Base-by-base conservation (phyloP, 78 protist species). In the Tieghemostelium lacteum region DNA sequence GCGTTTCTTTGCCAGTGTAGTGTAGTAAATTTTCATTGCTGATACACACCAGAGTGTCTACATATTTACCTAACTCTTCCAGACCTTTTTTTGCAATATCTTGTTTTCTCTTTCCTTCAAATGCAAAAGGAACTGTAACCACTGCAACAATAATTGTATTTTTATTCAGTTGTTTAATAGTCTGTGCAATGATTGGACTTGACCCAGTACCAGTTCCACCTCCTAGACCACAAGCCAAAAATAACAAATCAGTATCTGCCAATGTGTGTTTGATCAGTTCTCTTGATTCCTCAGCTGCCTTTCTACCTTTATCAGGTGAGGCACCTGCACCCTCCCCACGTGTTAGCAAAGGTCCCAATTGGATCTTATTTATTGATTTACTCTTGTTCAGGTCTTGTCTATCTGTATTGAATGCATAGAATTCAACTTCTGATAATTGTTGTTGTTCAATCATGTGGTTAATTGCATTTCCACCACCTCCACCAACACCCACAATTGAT, bases 181-280 rank as follows among this genome's bases (percentile, higher is more conserved):
- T 57, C 49, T 66, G 54, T 28, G 97, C 97, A 17, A 96, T 93
- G 40, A 95, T 83, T 17, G 96, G 97, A 29, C 95, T 89, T 5
- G 92, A 92, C 3, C 97, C 97, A 5, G 96, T 92, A 36, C 97
- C 97, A n/a, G 97, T 95, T 36, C 97, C 97, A 8, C 97, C 97
- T 19, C 97, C 97, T 94, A 96, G 89, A 24, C 97, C 97, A 7
- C 96, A 97, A 2, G 95, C 77, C 57, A 96, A 45, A 72, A 96
- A 96, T 37, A 96, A 70, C 55, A 96, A 52, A 66, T 96, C 92
- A 5, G 95, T 45, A 36, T 70, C 76, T 40, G 31, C 73, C 5
- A 96, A 69, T 10, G 28, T 61, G 24, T 37, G 28, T 10, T 29
- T n/a, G 10, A 96, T 58, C 37, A 62, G 62, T 22, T 36, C 58